phyloP scores from a whole-genome alignment of 768 basidiomycete genomes.

The Scleroderma bovista region DNA sequence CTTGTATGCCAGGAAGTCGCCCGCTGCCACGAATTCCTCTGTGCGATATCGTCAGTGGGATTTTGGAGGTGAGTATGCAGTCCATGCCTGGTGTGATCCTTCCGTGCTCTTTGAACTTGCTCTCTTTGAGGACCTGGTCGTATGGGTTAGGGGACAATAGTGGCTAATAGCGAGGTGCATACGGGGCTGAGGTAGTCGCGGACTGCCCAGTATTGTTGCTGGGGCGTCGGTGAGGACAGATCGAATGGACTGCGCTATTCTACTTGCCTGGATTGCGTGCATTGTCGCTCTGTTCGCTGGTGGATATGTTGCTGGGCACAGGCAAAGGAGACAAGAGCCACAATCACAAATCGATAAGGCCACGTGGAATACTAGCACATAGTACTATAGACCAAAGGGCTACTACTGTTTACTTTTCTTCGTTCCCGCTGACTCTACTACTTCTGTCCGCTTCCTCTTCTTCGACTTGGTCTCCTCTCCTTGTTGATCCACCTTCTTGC shows the following conservation, averaged over 20 bases:
- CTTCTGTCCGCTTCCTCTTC: constrained; percentile 7
- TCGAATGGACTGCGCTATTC: not conserved
- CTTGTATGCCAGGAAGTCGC: constrained; percentile 96
- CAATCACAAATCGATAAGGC: constrained; percentile 15
- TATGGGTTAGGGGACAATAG: constrained; percentile 14
- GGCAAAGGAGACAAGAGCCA: constrained; percentile 12
- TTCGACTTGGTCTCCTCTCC: not conserved
- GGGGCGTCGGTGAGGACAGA: constrained; percentile 2
- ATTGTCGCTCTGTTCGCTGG: constrained; percentile 21
- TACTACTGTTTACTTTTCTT: too few relatives aligned
- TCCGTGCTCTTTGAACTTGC: constrained; percentile 99
- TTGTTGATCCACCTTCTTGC: constrained; percentile 5
- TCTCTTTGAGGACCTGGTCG: constrained; percentile 86
- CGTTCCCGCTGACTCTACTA: too few relatives aligned
- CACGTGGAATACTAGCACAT: constrained; percentile 12
- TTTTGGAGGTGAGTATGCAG: not conserved
- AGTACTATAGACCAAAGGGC: too few relatives aligned
- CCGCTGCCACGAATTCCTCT: constrained; percentile 99
- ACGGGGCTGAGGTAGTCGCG: constrained; percentile 93
- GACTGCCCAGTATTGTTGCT: constrained; percentile 93
- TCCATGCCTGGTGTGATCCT: constrained; percentile 85
- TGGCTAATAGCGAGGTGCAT: constrained; percentile 26
- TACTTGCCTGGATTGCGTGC: constrained; percentile 45
- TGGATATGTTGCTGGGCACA: constrained; percentile 13
- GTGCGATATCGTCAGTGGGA: constrained; percentile 11